phyloP scores from a whole-genome alignment of 2,329 filamentous ascomycete species.

The Apiospora kogelbergensis region DNA sequence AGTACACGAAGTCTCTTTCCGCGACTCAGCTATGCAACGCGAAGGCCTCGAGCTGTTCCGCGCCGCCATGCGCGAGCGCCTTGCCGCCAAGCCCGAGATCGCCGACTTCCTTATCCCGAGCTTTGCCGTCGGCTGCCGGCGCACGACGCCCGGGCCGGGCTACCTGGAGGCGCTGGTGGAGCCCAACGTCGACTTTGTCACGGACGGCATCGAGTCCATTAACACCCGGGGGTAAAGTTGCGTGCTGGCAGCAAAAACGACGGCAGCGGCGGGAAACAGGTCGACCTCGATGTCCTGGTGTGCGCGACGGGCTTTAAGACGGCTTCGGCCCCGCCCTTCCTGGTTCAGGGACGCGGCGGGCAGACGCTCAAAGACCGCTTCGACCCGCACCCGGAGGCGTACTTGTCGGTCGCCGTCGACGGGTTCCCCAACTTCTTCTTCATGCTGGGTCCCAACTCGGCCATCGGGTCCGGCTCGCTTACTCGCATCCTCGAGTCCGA shows the following conservation, averaged over 20 bases:
- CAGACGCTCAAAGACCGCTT: conserved; percentile 39
- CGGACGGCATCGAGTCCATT: conserved; percentile 32
- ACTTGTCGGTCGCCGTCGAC: conserved; percentile 46
- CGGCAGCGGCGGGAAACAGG: neutral
- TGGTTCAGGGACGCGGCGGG: conserved; percentile 38
- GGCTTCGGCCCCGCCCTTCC: conserved; percentile 40
- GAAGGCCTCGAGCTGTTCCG: conserved; percentile 30
- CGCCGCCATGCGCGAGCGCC: conserved; percentile 38
- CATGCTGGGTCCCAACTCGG: conserved; percentile 48
- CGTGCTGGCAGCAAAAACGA: conserved; percentile 16
- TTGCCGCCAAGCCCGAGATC: conserved; percentile 44
- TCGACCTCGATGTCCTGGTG: conserved; percentile 46
- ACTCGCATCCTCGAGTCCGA: conserved; percentile 47
- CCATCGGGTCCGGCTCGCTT: conserved; percentile 46
- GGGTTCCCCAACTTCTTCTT: conserved; percentile 51
- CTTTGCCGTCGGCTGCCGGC: conserved; percentile 45
- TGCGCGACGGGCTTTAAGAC: conserved; percentile 49
- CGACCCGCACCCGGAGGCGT: conserved; percentile 38
- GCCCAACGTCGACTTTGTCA: conserved; percentile 41
- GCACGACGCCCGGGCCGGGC: conserved; percentile 44
- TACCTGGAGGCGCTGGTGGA: conserved; percentile 45
- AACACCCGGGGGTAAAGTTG: conserved; percentile 37
- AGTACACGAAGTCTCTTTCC: conserved; percentile 40
- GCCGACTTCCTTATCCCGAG: conserved; percentile 41
- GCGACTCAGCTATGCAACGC: conserved; percentile 37